phyloP scores from a whole-genome alignment of 371 early-diverging fungal genomes.

The Mucor lusitanicus region DNA sequence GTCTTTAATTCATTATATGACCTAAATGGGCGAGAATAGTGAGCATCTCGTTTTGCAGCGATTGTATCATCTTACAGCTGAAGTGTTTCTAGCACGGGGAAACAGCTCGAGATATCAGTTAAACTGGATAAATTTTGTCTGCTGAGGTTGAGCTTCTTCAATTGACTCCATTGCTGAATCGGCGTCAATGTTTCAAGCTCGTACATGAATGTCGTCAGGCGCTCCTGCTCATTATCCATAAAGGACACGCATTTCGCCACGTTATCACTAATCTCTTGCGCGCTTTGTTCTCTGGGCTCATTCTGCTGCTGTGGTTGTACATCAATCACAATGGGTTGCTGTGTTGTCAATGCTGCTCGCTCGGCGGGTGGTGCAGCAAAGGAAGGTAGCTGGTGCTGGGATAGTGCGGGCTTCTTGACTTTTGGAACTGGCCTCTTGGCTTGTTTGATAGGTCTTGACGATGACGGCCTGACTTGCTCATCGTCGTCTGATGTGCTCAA shows the following conservation, averaged over 20 bases:
- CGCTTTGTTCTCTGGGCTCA: not conserved
- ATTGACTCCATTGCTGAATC: slow-evolving; percentile 27
- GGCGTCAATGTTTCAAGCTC: not conserved
- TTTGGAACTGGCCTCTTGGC: not conserved
- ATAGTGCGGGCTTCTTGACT: not conserved
- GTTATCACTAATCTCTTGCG: not conserved
- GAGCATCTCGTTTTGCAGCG: no score
- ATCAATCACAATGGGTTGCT: not conserved
- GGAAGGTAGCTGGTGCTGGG: not conserved
- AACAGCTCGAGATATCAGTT: slow-evolving; percentile 12
- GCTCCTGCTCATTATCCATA: not conserved
- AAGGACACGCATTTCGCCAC: not conserved
- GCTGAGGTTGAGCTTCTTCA: slow-evolving; percentile 35
- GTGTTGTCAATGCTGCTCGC: not conserved
- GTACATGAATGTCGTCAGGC: not conserved
- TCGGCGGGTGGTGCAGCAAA: not conserved
- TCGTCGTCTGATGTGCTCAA: not conserved
- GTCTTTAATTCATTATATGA: slow-evolving; percentile 39
- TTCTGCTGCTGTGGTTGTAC: not conserved
- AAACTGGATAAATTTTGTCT: slow-evolving; percentile 24
- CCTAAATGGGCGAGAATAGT: slow-evolving; percentile 13
- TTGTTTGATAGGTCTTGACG: slow-evolving; percentile 3
- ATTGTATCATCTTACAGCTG: slow-evolving; percentile 25
- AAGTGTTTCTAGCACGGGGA: slow-evolving; percentile 38
- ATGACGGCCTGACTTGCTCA: not conserved